Percentiles rank a stretch among this genome's conserved stretches.
Conservation (phyloP, 139 green algal species). For the Deuterostichococcus epilithicus region DNA sequence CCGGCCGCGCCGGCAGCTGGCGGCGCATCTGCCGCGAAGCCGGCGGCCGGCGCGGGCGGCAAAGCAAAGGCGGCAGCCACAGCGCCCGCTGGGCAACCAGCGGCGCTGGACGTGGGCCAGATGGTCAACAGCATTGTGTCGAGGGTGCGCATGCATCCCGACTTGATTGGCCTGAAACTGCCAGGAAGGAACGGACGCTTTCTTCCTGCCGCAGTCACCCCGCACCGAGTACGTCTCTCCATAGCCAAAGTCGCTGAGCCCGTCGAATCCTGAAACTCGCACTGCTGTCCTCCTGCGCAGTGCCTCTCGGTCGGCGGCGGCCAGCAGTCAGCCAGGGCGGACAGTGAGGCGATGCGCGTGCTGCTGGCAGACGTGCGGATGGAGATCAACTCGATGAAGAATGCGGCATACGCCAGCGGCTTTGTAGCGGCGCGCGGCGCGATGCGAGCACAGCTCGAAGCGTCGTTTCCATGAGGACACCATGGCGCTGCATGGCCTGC, state of each 20-base stretch:
- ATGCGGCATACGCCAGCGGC: neutral
- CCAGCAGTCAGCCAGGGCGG: neutral
- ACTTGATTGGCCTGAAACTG: too few species aligned
- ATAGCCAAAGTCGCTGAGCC: too few species aligned
- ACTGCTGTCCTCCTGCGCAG: neutral
- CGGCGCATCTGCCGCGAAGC: too few species aligned
- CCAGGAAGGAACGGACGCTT: too few species aligned
- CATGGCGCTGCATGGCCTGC: too few species aligned
- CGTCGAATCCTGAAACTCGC: too few species aligned
- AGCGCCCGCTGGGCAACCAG: too few species aligned
- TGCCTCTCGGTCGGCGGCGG: neutral
- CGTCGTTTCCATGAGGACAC: neutral
- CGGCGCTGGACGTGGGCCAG: neutral
- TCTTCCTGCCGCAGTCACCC: too few species aligned
- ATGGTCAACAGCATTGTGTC: neutral
- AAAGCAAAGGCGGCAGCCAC: neutral
- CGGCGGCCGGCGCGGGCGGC: too few species aligned
- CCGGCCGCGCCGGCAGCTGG: too few species aligned
- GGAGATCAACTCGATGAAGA: neutral
- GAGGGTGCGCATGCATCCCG: neutral
- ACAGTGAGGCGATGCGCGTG: neutral
- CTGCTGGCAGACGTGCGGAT: neutral
- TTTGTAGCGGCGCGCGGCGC: neutral
- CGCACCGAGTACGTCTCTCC: too few species aligned
- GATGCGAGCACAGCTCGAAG: neutral